Conservation (phyloP, 2,329 filamentous ascomycete genomes). For the Clathrospora elynae region DNA sequence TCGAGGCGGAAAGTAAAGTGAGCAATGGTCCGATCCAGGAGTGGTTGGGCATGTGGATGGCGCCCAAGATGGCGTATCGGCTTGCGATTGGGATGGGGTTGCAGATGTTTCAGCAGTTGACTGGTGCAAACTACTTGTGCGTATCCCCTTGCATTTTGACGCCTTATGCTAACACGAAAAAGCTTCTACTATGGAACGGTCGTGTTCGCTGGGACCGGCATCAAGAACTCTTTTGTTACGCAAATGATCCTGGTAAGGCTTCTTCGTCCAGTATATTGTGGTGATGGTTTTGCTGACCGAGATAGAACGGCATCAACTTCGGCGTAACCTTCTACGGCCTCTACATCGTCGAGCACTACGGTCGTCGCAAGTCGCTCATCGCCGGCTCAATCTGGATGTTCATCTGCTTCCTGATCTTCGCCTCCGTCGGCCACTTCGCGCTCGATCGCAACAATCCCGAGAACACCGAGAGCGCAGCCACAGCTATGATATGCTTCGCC, state of each 20-base stretch:
- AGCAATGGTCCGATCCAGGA: conserved; percentile 53
- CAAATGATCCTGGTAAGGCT: conserved; percentile 52
- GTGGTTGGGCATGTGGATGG: conserved; percentile 63
- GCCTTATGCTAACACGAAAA: neutral
- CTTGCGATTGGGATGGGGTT: conserved; percentile 65
- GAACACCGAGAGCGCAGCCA: conserved; percentile 44
- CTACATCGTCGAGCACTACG: conserved; percentile 53
- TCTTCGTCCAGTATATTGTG: neutral
- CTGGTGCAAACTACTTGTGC: conserved; percentile 57
- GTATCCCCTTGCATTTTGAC: neutral
- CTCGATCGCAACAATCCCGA: conserved; percentile 42
- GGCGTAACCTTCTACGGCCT: conserved; percentile 53
- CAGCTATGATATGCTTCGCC: conserved; percentile 68
- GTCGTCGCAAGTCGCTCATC: conserved; percentile 53
- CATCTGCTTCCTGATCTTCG: conserved; percentile 62
- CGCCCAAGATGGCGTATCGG: conserved; percentile 69
- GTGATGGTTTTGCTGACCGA: conserved; percentile 1
- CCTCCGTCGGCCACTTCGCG: conserved; percentile 52
- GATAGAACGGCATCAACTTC: conserved; percentile 52
- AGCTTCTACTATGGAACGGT: conserved; percentile 58
- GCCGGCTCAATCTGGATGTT: conserved; percentile 55
- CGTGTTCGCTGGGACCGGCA: conserved; percentile 49
- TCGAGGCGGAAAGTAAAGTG: conserved; percentile 53
- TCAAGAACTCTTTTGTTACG: conserved; percentile 53
- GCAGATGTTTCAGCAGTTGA: conserved; percentile 69